Conservation (phyloP, 2,329 filamentous ascomycete species). For the Neodidymelliopsis sp. region DNA sequence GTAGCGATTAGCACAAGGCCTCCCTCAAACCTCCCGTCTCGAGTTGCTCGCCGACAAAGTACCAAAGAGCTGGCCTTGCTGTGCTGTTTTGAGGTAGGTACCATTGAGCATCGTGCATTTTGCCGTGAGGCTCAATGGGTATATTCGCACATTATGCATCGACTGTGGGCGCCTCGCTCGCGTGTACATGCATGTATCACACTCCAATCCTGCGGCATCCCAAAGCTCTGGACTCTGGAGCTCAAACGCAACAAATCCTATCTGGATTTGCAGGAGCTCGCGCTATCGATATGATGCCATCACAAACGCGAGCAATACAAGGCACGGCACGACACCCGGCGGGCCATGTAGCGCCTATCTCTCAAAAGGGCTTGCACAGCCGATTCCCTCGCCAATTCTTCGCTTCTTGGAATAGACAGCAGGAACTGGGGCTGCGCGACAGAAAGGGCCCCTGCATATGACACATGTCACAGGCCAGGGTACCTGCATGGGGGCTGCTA, state of each 20-base stretch:
- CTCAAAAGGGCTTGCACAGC: too few species aligned
- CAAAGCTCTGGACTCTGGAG: background rate
- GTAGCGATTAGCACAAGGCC: constrained; percentile 6
- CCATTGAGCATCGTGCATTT: background rate
- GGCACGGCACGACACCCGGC: constrained; percentile 8
- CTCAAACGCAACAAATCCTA: too few species aligned
- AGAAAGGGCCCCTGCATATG: constrained; percentile 11
- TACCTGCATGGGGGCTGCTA: constrained; percentile 14
- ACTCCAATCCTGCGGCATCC: background rate
- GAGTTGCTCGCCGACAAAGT: constrained; percentile 5
- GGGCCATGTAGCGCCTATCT: too few species aligned
- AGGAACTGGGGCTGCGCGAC: constrained; percentile 6
- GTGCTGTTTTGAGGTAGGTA: too few species aligned
- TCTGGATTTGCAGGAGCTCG: too few species aligned
- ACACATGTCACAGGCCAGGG: constrained; percentile 15
- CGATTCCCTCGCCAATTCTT: background rate
- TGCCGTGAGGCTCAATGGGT: background rate
- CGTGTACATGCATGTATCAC: background rate
- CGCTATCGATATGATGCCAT: background rate
- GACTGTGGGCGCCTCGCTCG: background rate
- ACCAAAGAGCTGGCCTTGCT: too few species aligned
- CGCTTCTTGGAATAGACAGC: background rate
- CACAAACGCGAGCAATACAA: constrained; percentile 1
- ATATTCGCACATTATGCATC: background rate
- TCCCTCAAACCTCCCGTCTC: constrained; percentile 4